These are phyloP conservation scores for Castanea mollissima DNA, from an alignment of 306 rosid species.

Conservation along the genomic window DNA sequence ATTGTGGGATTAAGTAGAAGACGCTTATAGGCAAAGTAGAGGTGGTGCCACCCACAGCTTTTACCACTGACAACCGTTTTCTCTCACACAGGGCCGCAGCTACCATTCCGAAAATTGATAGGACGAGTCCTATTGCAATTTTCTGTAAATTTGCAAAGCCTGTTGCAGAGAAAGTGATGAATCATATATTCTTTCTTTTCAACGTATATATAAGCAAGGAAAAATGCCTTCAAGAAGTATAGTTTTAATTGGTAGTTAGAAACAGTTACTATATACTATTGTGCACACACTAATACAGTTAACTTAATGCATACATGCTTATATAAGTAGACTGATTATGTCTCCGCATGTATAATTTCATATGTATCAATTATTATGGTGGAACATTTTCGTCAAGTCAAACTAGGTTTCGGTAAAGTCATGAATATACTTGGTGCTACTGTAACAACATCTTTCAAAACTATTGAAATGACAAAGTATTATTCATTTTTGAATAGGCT, in stretches of 20 bases:
- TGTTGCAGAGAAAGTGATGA: constrained; percentile 16
- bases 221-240: not conserved
- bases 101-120: constrained; percentile 70
- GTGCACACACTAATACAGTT: too few relatives aligned
- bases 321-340: not conserved
- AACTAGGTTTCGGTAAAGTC: too few relatives aligned
- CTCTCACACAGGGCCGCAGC: constrained; percentile 62
- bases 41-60: constrained; percentile 20
- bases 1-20: constrained; percentile 78
- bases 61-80: constrained; percentile 61
- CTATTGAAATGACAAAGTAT: too few relatives aligned
- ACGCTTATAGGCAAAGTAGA: constrained; percentile 67
- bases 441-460: too few relatives aligned
- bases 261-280: not conserved
- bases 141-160: constrained; percentile 81
- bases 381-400: too few relatives aligned
- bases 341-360: not conserved
- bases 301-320: not conserved
- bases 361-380: too few relatives aligned
- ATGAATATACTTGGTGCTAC: too few relatives aligned
- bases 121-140: constrained; percentile 71
- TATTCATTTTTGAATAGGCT: too few relatives aligned
- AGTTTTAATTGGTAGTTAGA: not conserved
- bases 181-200: not conserved
- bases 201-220: not conserved